Percentiles rank a stretch among this genome's conserved stretches.
Conservation (phyloP, 441 rosid genomes). For the Mallotus japonicus region DNA sequence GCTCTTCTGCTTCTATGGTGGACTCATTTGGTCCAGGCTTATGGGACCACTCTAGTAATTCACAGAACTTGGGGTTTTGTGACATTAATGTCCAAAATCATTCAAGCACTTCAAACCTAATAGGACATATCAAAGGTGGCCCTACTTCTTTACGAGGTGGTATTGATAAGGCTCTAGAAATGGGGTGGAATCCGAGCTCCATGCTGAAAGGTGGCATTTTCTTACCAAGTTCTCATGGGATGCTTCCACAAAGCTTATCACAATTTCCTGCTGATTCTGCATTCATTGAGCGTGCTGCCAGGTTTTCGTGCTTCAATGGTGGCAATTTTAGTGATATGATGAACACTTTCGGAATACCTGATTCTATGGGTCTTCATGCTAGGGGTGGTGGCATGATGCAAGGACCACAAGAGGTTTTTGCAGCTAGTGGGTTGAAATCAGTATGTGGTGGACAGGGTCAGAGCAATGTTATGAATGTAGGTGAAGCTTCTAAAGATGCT, state of each 20-base stretch:
- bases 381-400: conserved; percentile 52
- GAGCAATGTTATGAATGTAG: conserved; percentile 42
- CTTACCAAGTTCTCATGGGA: conserved; percentile 53
- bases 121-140: conserved; percentile 40
- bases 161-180: conserved; percentile 55
- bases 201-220: conserved; percentile 59
- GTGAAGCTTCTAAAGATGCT: conserved; percentile 56
- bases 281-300: conserved; percentile 93
- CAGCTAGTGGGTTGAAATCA: conserved; percentile 38
- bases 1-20: conserved; percentile 71
- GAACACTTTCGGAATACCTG: conserved; percentile 60
- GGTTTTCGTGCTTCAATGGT: conserved; percentile 77
- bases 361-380: conserved; percentile 53
- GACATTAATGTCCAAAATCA: conserved; percentile 50
- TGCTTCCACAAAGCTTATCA: conserved; percentile 65
- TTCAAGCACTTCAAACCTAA: conserved; percentile 40
- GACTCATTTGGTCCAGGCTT: conserved; percentile 58
- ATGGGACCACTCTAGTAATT: conserved; percentile 67
- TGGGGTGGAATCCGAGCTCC: conserved; percentile 69
- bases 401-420: conserved; percentile 44
- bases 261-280: conserved; percentile 90
- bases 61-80: conserved; percentile 59
- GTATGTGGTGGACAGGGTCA: conserved; percentile 45
- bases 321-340: conserved; percentile 73
- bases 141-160: conserved; percentile 40